Evolutionary conservation across 176 grass and related monocot species (phyloP).

Genomic region (Oryza glaberrima): DNA sequence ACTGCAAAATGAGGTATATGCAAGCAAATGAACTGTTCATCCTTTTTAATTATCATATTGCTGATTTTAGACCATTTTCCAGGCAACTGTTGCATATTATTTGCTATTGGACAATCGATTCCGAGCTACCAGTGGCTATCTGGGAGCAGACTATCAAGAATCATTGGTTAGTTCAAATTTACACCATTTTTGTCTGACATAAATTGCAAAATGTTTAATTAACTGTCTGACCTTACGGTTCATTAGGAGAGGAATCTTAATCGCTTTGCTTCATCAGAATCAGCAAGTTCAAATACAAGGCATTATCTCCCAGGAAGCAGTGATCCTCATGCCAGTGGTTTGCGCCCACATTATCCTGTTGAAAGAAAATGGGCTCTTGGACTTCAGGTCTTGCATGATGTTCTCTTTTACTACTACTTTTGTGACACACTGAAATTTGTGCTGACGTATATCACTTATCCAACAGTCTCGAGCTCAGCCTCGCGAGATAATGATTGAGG

Average conservation of each 20-base stretch:
- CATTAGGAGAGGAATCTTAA: constrained; percentile 48
- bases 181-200: constrained; percentile 10
- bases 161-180: constrained; percentile 59
- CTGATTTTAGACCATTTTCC: constrained; percentile 48
- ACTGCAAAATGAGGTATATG: constrained; percentile 86
- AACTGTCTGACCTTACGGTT: constrained; percentile 35
- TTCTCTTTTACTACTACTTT: constrained; percentile 39
- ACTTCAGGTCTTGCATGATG: constrained; percentile 72
- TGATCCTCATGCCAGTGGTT: constrained; percentile 58
- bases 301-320: constrained; percentile 52
- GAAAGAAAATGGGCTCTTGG: constrained; percentile 99
- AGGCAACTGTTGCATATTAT: constrained; percentile 98
- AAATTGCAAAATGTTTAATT: constrained; percentile 13
- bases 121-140: constrained; percentile 78
- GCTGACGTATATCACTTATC: constrained; percentile 39
- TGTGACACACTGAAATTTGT: constrained; percentile 26
- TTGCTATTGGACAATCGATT: constrained; percentile 95
- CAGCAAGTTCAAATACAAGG: constrained; percentile 42
- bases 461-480: constrained; percentile 89
- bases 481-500: constrained; percentile 90
- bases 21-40: constrained; percentile 15
- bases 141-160: constrained; percentile 86
- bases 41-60: constrained; percentile 25
- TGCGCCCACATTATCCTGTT: constrained; percentile 52
- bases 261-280: constrained; percentile 31